These are phyloP conservation scores for Aristolochia contorta DNA, from an alignment of 164 flowering plant species.

Conservation along the genomic window DNA sequence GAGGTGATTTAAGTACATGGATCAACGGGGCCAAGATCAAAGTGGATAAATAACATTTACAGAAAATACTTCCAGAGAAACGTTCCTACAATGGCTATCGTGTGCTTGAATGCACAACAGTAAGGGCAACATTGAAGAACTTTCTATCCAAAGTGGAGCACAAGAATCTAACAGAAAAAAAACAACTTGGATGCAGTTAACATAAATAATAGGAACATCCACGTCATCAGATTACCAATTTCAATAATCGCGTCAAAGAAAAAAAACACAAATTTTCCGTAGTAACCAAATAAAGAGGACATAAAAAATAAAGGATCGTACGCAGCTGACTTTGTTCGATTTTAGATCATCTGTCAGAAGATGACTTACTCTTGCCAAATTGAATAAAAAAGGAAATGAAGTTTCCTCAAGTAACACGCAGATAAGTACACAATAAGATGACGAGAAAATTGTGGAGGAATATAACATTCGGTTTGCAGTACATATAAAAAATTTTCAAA, in stretches of 20 bases:
- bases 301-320: background rate
- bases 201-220: background rate
- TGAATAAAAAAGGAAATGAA: background rate
- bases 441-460: no score
- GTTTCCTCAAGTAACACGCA: background rate
- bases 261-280: background rate
- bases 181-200: background rate
- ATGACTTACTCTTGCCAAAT: background rate
- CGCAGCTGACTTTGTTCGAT: background rate
- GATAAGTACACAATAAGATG: no score
- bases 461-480: no score
- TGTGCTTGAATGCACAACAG: background rate
- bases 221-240: background rate
- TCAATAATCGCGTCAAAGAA: background rate
- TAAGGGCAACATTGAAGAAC: background rate
- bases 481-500: no score
- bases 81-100: background rate
- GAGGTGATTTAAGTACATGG: no score
- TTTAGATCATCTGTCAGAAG: background rate
- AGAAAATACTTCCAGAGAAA: no score
- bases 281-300: background rate
- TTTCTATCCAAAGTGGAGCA: background rate
- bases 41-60: no score
- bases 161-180: background rate
- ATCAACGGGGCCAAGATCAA: no score